phyloP scores from a whole-genome alignment of 495 filamentous ascomycete species.

The Glonium stellatum region DNA sequence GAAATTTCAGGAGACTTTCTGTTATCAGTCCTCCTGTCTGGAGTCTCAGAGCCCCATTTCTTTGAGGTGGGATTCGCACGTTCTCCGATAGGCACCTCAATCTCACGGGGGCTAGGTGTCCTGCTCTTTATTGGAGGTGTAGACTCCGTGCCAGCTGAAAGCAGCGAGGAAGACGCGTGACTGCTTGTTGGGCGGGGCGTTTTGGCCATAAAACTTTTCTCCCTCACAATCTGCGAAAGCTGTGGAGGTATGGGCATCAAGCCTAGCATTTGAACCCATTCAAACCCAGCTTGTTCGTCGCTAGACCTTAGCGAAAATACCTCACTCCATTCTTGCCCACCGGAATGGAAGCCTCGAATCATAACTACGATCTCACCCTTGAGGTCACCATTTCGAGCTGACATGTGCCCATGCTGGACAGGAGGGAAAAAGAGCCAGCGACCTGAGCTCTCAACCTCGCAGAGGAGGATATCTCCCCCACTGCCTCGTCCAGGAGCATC shows the following conservation, averaged over 20 bases:
- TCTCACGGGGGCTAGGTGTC: constrained; percentile 48
- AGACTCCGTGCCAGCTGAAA: constrained; percentile 27
- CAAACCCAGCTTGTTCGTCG: constrained; percentile 66
- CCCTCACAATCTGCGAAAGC: constrained; percentile 30
- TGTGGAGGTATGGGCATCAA: constrained; percentile 66
- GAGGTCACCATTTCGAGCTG: constrained; percentile 69
- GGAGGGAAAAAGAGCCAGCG: constrained; percentile 92
- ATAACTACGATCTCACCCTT: constrained; percentile 71
- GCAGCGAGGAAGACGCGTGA: constrained; percentile 23
- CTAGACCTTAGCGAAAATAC: constrained; percentile 62
- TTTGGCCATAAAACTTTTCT: constrained; percentile 15
- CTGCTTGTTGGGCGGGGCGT: constrained; percentile 18
- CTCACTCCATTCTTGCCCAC: constrained; percentile 70
- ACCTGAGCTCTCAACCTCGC: constrained; percentile 67
- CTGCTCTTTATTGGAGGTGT: constrained; percentile 38
- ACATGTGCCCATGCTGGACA: constrained; percentile 58
- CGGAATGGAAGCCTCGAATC: constrained; percentile 57
- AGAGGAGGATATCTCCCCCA: constrained; percentile 80
- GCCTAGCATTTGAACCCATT: constrained; percentile 85
- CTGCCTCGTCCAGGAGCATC: constrained; percentile 49
- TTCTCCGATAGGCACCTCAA: constrained; percentile 74
- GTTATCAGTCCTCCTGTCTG: constrained; percentile 2
- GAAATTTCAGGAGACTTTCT: constrained; percentile 17
- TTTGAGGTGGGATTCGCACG: constrained; percentile 38
- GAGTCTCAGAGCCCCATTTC: constrained; percentile 29